Percentiles rank a stretch among this genome's conserved stretches.
Evolutionary conservation across 1,139 yeast genomes (phyloP).

Genomic region (Protomyces lactucae-debilis): DNA sequence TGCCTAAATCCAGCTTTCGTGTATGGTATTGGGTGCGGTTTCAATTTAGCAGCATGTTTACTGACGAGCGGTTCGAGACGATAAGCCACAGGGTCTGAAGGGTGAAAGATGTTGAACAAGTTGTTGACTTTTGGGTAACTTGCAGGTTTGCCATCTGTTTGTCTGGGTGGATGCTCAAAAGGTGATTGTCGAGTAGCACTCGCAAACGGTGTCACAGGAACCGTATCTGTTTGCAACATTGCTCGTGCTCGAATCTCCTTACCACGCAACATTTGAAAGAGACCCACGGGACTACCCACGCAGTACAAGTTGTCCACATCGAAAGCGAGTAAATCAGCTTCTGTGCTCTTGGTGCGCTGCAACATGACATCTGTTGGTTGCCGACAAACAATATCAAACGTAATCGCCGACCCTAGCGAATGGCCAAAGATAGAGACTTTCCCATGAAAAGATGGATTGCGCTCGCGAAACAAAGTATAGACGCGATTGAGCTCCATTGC

Average conservation of each 20-base stretch:
- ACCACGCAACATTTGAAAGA: conserved; percentile 47
- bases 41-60: conserved; percentile 44
- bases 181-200: background rate
- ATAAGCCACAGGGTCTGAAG: conserved; percentile 44
- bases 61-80: conserved; percentile 42
- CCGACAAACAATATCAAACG: conserved; percentile 65
- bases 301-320: conserved; percentile 71
- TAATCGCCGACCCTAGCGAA: conserved; percentile 82
- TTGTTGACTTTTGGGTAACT: conserved; percentile 38
- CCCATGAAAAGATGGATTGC: conserved; percentile 71
- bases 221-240: background rate
- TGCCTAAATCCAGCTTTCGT: conserved; percentile 48
- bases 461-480: conserved; percentile 51
- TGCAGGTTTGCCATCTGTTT: conserved; percentile 26
- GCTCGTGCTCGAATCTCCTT: conserved; percentile 32
- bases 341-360: background rate
- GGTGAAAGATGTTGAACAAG: conserved; percentile 43
- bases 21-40: conserved; percentile 59
- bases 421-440: conserved; percentile 81
- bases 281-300: conserved; percentile 86
- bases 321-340: conserved; percentile 41
- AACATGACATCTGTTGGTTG: conserved; percentile 44
- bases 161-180: conserved; percentile 4
- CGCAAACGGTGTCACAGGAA: conserved; percentile 14
- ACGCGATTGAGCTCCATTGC: conserved; percentile 59